Evolutionary conservation across 2,329 filamentous ascomycete species (phyloP), one percentile per base, ranked within the genome.

Genomic region (Tolypocladium ovalisporum): DNA sequence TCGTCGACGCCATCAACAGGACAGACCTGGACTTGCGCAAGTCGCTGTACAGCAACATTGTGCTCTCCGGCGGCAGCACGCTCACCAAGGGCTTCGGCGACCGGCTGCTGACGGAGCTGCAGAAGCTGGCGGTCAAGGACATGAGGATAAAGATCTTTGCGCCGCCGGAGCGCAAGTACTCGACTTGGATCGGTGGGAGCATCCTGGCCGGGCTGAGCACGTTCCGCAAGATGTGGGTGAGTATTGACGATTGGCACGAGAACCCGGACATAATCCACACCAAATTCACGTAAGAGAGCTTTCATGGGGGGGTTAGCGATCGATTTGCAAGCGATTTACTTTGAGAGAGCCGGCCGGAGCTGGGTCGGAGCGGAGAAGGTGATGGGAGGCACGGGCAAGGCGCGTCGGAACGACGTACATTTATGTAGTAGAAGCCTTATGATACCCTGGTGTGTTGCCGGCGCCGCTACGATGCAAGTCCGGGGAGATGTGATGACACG

Each of bases 211-310:
- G 94, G 8, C 76, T 99, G 73, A 97, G 93, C 78, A 99, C 94
- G 56, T 99, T 99, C 77, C 87, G 93, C 79, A 99, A 97, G 93
- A 99, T 99, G 94, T 97, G 94, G 91, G 94, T 99, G 68, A 96
- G 91, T 75, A 93, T 96, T 70, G 94, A 97, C 70, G 94, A 99
- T 79, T 99, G 94, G 94, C 94, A 99, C 72, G 94, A 99, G 81
- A 96, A 99, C 71, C 94, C 94, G 22, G 93, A 99, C 70, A 94
- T 99, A 67, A 97, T 99, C 70, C 93, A 97, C 75, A 94, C 90
- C 69, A 97, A 96, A 75, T 96, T 97, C 74, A 92, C 90, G 67
- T 97, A 80, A 74, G 19, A 1, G n/a, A n/a, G 29, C 9, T 12
- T 32, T 2, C 15, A 32, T 10, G 52, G 37, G 37, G 37, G 57